Percentiles rank a stretch among this genome's conserved stretches.
These are phyloP conservation scores for Westerdykella sp. DNA, from an alignment of 2,329 filamentous ascomycete species.

Conservation along the genomic window DNA sequence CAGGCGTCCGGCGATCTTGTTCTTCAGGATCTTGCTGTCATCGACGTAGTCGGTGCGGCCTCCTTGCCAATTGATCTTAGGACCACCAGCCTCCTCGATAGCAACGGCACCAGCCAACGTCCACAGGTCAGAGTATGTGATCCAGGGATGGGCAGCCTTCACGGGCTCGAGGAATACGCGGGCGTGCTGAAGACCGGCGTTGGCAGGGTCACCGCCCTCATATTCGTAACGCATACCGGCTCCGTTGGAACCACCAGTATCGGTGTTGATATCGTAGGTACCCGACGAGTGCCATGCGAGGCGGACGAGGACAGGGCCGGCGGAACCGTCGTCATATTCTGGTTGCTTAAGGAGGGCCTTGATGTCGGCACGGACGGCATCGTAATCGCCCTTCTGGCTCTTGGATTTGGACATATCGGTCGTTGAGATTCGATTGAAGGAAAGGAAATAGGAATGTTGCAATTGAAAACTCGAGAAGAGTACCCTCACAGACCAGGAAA, in stretches of 20 bases:
- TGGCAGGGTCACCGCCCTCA: constrained; percentile 85
- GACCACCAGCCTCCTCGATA: constrained; percentile 93
- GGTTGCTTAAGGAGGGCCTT: constrained; percentile 75
- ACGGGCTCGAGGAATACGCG: constrained; percentile 90
- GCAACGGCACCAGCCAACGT: constrained; percentile 79
- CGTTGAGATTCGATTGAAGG: background rate
- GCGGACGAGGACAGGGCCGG: constrained; percentile 82
- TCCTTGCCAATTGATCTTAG: constrained; percentile 78
- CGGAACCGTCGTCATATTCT: constrained; percentile 94
- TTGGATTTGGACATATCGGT: background rate
- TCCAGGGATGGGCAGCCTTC: constrained; percentile 79
- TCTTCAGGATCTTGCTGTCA: constrained; percentile 50
- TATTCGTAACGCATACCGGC: constrained; percentile 94
- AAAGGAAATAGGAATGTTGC: too few relatives aligned
- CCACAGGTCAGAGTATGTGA: constrained; percentile 94
- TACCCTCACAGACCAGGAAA: too few relatives aligned
- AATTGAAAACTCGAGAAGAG: too few relatives aligned
- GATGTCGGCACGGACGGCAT: constrained; percentile 86
- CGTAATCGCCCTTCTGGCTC: constrained; percentile 69
- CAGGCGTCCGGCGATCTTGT: constrained; percentile 88
- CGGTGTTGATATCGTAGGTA: constrained; percentile 73
- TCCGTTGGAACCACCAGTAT: constrained; percentile 89
- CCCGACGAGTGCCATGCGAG: constrained; percentile 83
- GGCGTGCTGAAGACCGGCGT: constrained; percentile 79
- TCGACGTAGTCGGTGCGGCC: constrained; percentile 76